Evolutionary conservation across 2,329 filamentous ascomycete species (phyloP).

Genomic region (Trichoderma simmonsii): DNA sequence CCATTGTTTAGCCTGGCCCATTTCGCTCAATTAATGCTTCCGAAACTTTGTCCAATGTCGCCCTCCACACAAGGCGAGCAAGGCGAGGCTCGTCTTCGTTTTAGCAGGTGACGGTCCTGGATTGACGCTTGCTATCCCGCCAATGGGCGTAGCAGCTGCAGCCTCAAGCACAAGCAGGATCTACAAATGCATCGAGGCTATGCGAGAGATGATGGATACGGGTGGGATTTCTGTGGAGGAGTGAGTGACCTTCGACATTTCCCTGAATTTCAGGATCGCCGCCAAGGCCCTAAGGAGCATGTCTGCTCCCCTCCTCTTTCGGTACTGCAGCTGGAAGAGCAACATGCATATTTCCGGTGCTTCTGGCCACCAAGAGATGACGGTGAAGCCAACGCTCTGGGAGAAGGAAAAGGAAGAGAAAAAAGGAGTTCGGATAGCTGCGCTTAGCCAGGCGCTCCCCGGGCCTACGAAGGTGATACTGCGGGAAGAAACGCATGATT

Average conservation of each 20-base stretch:
- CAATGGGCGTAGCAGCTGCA: neutral
- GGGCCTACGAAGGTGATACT: neutral
- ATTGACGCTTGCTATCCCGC: neutral
- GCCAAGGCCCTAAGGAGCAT: constrained; percentile 9
- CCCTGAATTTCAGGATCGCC: constrained; percentile 13
- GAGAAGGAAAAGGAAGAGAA: neutral
- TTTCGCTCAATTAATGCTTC: neutral
- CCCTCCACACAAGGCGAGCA: neutral
- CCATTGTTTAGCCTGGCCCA: neutral
- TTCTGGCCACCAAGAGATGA: neutral
- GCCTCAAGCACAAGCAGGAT: neutral
- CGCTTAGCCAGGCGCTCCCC: neutral
- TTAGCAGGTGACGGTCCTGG: neutral
- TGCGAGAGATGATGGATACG: neutral
- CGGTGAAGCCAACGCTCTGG: neutral
- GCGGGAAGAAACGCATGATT: neutral
- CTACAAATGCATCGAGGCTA: neutral
- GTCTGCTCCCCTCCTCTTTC: constrained; percentile 5
- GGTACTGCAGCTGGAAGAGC: neutral
- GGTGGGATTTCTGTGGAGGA: neutral
- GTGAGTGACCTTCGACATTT: neutral
- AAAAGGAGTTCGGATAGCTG: neutral
- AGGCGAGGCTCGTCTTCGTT: neutral
- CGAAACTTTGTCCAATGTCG: neutral
- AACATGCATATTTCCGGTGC: neutral